Conservation (phyloP, 768 basidiomycete species). For the Hortiboletus flavorubellus region DNA sequence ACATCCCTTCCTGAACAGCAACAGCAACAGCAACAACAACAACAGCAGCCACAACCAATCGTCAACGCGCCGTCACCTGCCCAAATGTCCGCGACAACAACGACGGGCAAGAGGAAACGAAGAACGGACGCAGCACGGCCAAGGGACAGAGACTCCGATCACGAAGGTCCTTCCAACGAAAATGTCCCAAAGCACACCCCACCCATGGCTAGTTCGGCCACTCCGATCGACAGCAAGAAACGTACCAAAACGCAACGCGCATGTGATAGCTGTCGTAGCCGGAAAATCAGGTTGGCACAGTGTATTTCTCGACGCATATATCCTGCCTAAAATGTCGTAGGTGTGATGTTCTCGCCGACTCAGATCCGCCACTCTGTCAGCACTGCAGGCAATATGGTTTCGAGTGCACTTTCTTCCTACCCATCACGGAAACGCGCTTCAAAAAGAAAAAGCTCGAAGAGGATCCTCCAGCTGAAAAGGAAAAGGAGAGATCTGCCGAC, state of each 20-base stretch:
- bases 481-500: slow-evolving; percentile 32
- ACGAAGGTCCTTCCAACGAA: slow-evolving; percentile 54
- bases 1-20: slow-evolving; percentile 35
- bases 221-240: slow-evolving; percentile 67
- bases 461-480: slow-evolving; percentile 44
- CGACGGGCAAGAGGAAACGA: slow-evolving; percentile 61
- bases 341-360: slow-evolving; percentile 82
- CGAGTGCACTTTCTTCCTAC: slow-evolving; percentile 96
- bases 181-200: slow-evolving; percentile 33
- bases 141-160: slow-evolving; percentile 58
- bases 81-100: slow-evolving; percentile 30
- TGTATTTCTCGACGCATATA: slow-evolving; percentile 8
- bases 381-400: slow-evolving; percentile 94
- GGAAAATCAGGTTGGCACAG: slow-evolving; percentile 71
- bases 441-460: slow-evolving; percentile 92
- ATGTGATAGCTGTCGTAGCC: slow-evolving; percentile 86
- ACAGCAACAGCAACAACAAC: slow-evolving; percentile 21
- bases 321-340: slow-evolving; percentile 22
- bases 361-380: slow-evolving; percentile 80
- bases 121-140: slow-evolving; percentile 38
- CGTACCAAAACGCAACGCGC: slow-evolving; percentile 91
- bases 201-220: slow-evolving; percentile 25
- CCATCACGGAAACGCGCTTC: slow-evolving; percentile 98
- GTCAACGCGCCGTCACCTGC: slow-evolving; percentile 34
- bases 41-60: slow-evolving; percentile 26